phyloP scores from a whole-genome alignment of 2,329 filamentous ascomycete genomes.

The Pseudogymnoascus sp. region DNA sequence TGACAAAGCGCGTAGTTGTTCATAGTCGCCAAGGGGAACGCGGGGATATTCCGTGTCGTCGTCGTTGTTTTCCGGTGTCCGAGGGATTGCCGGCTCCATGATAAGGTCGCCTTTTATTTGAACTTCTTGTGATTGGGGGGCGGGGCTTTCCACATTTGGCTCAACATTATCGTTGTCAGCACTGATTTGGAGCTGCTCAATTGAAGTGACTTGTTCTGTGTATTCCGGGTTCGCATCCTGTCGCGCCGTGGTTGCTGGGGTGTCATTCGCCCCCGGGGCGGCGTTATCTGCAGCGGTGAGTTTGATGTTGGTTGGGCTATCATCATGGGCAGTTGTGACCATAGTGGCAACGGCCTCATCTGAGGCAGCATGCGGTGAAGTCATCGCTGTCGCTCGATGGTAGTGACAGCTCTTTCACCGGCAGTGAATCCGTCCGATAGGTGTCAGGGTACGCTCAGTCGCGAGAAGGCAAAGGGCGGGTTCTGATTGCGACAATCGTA shows the following conservation, averaged over 20 bases:
- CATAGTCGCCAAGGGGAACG: neutral
- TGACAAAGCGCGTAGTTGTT: conserved; percentile 2
- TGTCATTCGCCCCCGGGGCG: neutral
- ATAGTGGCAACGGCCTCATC: conserved; percentile 16
- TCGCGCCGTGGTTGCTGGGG: conserved; percentile 1
- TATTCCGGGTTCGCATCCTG: conserved; percentile 4
- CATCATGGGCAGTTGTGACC: conserved; percentile 13
- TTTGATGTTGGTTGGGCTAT: conserved; percentile 4
- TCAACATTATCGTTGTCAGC: neutral
- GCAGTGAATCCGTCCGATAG: conserved; percentile 12
- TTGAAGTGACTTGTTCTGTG: neutral
- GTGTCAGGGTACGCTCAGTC: conserved; percentile 5
- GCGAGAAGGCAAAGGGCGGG: conserved; percentile 1
- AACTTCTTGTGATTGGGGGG: neutral
- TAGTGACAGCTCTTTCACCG: conserved; percentile 29
- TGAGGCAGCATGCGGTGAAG: conserved; percentile 24
- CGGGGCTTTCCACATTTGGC: conserved; percentile 1
- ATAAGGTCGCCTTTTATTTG: conserved; percentile 8
- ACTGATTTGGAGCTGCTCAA: conserved; percentile 9
- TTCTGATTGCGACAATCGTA: conserved; percentile 11
- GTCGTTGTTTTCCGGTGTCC: conserved; percentile 6
- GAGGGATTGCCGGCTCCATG: conserved; percentile 8
- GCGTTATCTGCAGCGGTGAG: conserved; percentile 15
- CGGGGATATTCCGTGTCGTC: conserved; percentile 5
- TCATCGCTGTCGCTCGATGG: conserved; percentile 27